Evolutionary conservation across 2,329 filamentous ascomycete species (phyloP).

Genomic region (Mariannaea sp.): DNA sequence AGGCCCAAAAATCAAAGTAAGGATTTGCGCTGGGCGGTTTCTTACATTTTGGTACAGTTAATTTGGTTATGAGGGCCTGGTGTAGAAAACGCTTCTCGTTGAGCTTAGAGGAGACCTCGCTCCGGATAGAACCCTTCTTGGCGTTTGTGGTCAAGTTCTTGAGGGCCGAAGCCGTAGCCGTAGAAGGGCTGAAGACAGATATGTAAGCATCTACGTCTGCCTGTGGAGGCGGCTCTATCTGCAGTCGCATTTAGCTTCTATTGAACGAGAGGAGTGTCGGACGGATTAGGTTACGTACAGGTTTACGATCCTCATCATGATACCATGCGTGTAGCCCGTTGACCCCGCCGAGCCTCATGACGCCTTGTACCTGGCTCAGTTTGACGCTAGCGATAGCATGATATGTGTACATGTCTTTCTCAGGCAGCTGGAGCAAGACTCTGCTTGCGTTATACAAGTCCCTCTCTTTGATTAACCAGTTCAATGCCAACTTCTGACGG

Average conservation of each 20-base stretch:
- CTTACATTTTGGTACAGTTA: constrained; percentile 54
- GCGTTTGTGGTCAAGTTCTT: constrained; percentile 68
- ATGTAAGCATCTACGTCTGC: constrained; percentile 70
- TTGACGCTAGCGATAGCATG: constrained; percentile 57
- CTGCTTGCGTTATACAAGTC: constrained; percentile 52
- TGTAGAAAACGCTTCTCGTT: constrained; percentile 56
- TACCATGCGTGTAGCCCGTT: constrained; percentile 59
- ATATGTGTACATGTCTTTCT: constrained; percentile 54
- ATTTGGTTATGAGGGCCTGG: constrained; percentile 44
- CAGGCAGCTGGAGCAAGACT: constrained; percentile 50
- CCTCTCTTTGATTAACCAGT: constrained; percentile 46
- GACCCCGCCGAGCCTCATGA: constrained; percentile 48
- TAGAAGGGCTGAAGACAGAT: constrained; percentile 65
- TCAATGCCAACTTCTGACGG: constrained; percentile 44
- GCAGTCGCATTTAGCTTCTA: constrained; percentile 20
- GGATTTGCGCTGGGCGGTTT: constrained; percentile 60
- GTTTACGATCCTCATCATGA: constrained; percentile 42
- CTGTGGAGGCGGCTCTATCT: constrained; percentile 54
- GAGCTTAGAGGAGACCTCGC: constrained; percentile 62
- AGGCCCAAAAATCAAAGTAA: constrained; percentile 69
- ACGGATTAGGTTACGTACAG: constrained; percentile 34
- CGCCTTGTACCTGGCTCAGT: constrained; percentile 54
- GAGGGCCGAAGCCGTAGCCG: constrained; percentile 64
- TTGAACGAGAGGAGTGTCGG: not conserved
- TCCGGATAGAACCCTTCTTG: constrained; percentile 63